These are phyloP conservation scores for Alternaria consortialis DNA, from an alignment of 2,329 filamentous ascomycete genomes.

Conservation along the genomic window DNA sequence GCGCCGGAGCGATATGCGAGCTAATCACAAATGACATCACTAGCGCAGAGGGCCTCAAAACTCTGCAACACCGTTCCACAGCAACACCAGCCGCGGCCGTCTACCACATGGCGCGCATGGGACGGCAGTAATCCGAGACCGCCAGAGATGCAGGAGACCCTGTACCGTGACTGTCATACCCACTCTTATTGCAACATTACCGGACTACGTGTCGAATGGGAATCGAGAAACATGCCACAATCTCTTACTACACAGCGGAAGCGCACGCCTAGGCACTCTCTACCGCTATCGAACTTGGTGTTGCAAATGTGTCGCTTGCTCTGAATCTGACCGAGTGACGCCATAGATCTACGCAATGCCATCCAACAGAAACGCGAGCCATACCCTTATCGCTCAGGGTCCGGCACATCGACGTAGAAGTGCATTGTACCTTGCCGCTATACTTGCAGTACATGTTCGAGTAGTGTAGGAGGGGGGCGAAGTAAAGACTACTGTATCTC, in stretches of 20 bases:
- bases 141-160: constrained; percentile 20
- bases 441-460: constrained; percentile 19
- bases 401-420: constrained; percentile 27
- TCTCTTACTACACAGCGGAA: constrained; percentile 24
- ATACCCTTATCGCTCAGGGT: constrained; percentile 28
- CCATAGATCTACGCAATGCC: constrained; percentile 25
- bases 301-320: constrained; percentile 12
- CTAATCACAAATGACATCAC: constrained; percentile 37
- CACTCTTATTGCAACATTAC: constrained; percentile 35
- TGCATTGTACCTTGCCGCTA: constrained; percentile 20
- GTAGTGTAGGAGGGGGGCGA: constrained; percentile 13
- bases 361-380: constrained; percentile 20
- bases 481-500: constrained; percentile 7
- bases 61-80: constrained; percentile 35
- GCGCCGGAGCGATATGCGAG: constrained; percentile 28
- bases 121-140: constrained; percentile 22
- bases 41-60: constrained; percentile 28
- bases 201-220: constrained; percentile 28
- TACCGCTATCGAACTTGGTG: constrained; percentile 15
- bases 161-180: constrained; percentile 25
- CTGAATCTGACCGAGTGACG: constrained; percentile 28
- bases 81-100: constrained; percentile 42
- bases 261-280: constrained; percentile 11
- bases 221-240: constrained; percentile 33
- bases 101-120: constrained; percentile 31